Conservation (phyloP, 441 rosid species). For the Gossypium schwendimanii region DNA sequence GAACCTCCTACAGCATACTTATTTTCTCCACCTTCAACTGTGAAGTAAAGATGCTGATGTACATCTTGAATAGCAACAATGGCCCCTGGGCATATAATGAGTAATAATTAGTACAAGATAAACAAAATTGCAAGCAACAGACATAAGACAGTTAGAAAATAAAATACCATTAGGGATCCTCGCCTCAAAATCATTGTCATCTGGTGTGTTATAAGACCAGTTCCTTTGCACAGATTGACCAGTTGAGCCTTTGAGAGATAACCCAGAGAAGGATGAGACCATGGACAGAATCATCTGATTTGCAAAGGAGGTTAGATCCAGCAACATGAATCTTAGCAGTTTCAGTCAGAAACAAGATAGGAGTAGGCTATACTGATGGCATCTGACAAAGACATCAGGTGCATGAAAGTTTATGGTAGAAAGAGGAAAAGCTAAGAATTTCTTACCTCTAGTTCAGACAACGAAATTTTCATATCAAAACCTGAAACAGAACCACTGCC, state of each 20-base stretch:
- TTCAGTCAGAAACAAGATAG: conserved; percentile 10
- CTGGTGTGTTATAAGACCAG: conserved; percentile 31
- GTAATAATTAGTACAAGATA: conserved; percentile 20
- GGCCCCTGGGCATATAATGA: conserved; percentile 48
- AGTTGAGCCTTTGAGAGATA: conserved; percentile 32
- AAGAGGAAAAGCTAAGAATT: not conserved
- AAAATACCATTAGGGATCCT: conserved; percentile 72
- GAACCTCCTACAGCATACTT: conserved; percentile 52
- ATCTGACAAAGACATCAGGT: not conserved
- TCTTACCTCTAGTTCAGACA: conserved; percentile 69
- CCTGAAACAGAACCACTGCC: conserved; percentile 74
- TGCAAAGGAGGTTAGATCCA: conserved; percentile 24
- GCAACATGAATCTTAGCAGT: conserved; percentile 6
- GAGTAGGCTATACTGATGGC: conserved; percentile 7
- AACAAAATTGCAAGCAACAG: conserved; percentile 18
- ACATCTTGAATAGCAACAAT: conserved; percentile 85
- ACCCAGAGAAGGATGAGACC: conserved; percentile 48
- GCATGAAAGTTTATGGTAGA: not conserved
- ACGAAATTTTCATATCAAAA: conserved; percentile 57
- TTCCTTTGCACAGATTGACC: conserved; percentile 30
- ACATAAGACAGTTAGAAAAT: conserved; percentile 15
- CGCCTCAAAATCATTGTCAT: conserved; percentile 39
- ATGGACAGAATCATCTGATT: conserved; percentile 65
- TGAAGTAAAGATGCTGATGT: conserved; percentile 74
- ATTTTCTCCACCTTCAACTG: conserved; percentile 60